Evolutionary conservation across 352 stramenopile genomes (phyloP), one percentile per base, ranked within the genome.

Genomic region (Saprolegnia parasitica): DNA sequence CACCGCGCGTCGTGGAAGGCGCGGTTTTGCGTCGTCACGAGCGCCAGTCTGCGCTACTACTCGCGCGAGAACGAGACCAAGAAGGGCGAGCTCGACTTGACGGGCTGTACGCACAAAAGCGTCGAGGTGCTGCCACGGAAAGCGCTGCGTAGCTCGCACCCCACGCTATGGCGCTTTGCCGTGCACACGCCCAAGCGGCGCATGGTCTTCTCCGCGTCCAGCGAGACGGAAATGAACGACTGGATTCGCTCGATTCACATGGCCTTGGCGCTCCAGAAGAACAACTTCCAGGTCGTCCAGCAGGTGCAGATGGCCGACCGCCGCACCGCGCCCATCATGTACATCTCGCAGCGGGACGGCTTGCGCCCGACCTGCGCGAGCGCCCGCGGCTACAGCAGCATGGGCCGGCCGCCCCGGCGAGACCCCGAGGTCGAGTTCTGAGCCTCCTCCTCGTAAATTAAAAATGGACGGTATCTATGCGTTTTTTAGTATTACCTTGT

Each of bases 61-160:
- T n/a, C 11, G 11, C 42, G 18, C 11, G 58, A 67, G n/a, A 40
- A 55, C 39, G 37, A 56, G 3, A 24, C 50, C 24, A 20, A 42
- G 13, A 67, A 67, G 50, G 58, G 58, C 39, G 58, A 67, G 42
- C 58, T 67, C 58, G 58, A 67, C 40, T 39, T 67, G 40, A 26
- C 35, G 35, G 29, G 32, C 29, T 56, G 40, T 16, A 42, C 58
- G 40, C 29, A 40, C 13, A 23, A 32, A 18, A 55, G 20, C 40
- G 39, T 67, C 37, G 37, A 56, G 26, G 39, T 56, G 8, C 45
- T 67, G 20, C 54, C 58, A 5, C 58, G 58, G 4, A 24, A 24
- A 11, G 58, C 58, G 10, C 29, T 24, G 40, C 42, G 24, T 39
- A 37, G 56, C 1, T 46, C 56, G 13, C n/a, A 54, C 23, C 13